Evolutionary conservation across 768 basidiomycete genomes (phyloP), one percentile per base, ranked within the genome.

Genomic region (Tricholoma saponaceum): DNA sequence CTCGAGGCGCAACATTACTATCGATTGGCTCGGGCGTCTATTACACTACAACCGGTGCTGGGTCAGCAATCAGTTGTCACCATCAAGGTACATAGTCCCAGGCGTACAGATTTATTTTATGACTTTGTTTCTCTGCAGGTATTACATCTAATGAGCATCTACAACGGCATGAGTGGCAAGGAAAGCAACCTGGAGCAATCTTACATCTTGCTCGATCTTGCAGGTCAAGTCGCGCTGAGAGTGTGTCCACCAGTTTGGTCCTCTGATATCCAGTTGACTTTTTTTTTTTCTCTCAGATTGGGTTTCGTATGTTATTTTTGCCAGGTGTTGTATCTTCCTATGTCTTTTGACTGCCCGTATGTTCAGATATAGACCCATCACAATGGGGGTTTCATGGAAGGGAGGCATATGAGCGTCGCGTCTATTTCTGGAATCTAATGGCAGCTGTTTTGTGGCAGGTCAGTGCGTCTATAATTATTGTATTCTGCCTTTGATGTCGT

Each of bases 341-440:
- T 53, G 18, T 49, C 22, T 16, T 23, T 44, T 18, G 41, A 51
- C 47, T 61, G 55, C 58, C 25, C 44, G 28, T 16, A 37, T n/a
- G 39, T n/a, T 18, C 59, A 79, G 77, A 82, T 62, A 69, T 80
- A 44, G 79, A 82, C 66, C 80, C 81, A 13, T 75, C 76, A 6
- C 68, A 75, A 61, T 83, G 82, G 82, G 72, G 76, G 39, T 73
- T 84, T 51, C 57, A 72, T 46, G 79, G 75, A 12, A 78, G 73
- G 52, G 81, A 81, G 51, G 79, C 76, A 5, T 83, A 84, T 58
- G 79, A 80, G 32, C 74, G 82, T 55, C 76, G 83, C 18, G 70
- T 75, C 7, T 83, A 79, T 69, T 83, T 83, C 66, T 84, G 81
- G 80, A 79, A 79, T 62, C 68, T 83, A 22, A 67, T 82, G 60